These are phyloP conservation scores for Ustilago xerochloae DNA, from an alignment of 1,284 basidiomycete genomes.

Conservation along the genomic window DNA sequence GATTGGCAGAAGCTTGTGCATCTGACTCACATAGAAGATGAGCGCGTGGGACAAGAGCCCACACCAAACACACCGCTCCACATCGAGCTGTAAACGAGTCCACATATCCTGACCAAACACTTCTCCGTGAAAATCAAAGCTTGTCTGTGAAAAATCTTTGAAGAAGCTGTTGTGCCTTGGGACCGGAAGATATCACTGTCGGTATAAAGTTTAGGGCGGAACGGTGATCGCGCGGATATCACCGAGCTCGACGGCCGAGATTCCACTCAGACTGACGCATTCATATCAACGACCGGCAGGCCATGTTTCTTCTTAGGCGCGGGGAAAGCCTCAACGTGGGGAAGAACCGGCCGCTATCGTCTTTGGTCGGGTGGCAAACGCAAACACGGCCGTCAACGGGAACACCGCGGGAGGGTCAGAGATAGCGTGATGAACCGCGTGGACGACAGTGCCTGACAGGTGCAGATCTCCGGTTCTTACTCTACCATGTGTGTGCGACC, in stretches of 20 bases:
- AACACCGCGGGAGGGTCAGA: conserved; percentile 6
- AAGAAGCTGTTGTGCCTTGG: too few relatives aligned
- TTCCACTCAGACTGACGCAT: not conserved
- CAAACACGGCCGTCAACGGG: conserved; percentile 11
- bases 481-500: conserved; percentile 6
- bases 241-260: conserved; percentile 11
- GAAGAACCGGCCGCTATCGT: not conserved
- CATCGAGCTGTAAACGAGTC: conserved; percentile 13
- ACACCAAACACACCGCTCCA: conserved; percentile 24
- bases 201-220: too few relatives aligned
- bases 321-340: not conserved
- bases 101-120: not conserved
- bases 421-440: not conserved
- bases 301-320: not conserved
- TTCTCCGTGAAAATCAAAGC: too few relatives aligned
- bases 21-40: conserved; percentile 4
- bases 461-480: too few relatives aligned
- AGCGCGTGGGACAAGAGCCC: conserved; percentile 12
- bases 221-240: conserved; percentile 4
- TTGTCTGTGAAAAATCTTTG: too few relatives aligned
- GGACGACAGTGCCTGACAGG: conserved; percentile 4
- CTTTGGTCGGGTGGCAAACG: not conserved
- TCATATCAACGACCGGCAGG: too few relatives aligned
- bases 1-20: conserved; percentile 24
- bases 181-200: too few relatives aligned